Evolutionary conservation across 164 flowering plant genomes (phyloP), one percentile per base, ranked within the genome.

Genomic region (Chimonanthus praecox): DNA sequence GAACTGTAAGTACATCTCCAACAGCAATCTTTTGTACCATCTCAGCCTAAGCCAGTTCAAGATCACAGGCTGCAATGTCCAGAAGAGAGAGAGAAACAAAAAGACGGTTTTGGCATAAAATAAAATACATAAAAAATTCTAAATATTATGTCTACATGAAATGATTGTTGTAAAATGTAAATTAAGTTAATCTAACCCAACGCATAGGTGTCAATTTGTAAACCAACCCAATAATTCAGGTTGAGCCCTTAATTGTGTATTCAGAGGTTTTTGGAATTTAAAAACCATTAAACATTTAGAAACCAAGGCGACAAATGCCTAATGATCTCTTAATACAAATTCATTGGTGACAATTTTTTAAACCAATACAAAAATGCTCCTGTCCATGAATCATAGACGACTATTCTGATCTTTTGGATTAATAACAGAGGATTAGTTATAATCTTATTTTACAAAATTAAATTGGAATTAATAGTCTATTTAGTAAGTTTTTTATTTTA

Each of bases 1-100:
- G 87, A 91, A 91, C 80, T 94, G 98, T 60, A 91, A 43, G 72
- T 88, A 91, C 92, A 88, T 91, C 85, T 94, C 98, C 64, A 86
- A 63, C 20, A 90, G 82, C 15, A 83, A 85, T 79, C 98, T 85
- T 75, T 81, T 85, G 81, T 89, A 88, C 92, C 89, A 88, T 82
- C 98, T 85, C 71, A 84, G 78, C 80, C 97, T 84, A 8, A 94
- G 83, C 98, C 98, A 94, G 80, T 91, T 90, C 88, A 94, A 70
- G 71, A 94, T 90, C 65, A 91, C 81, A 4, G 98, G 98, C 97
- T 94, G 88, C 81, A 80, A 77, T 50, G 63, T 61, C 72, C 58
- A 8, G 16, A 43, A 72, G n/a, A 5, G 43, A 6, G 18, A 68
- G 6, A 33, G 4, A 47, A 7, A 48, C 8, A 72, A 6, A 33